phyloP scores from a whole-genome alignment of 148 eudicot species.

The Linanthus parryae region DNA sequence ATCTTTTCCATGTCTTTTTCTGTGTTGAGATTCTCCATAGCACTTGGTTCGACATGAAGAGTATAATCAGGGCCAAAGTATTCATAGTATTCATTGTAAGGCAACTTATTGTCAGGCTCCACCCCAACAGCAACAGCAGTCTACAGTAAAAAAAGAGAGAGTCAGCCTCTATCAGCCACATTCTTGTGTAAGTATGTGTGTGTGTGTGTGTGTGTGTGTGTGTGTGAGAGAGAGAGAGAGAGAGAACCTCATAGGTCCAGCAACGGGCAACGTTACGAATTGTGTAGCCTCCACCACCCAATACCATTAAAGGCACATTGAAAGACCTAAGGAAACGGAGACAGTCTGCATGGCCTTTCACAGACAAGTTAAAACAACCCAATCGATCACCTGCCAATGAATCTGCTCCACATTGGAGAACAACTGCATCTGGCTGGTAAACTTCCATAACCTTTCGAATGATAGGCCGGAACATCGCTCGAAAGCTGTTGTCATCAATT shows the following conservation, averaged over 20 bases:
- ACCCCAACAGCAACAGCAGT: slow-evolving; percentile 93
- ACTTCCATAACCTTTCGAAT: slow-evolving; percentile 89
- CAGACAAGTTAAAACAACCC: slow-evolving; percentile 92
- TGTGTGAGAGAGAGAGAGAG: slow-evolving; percentile 11
- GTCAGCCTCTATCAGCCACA: neutral
- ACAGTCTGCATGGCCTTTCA: slow-evolving; percentile 95
- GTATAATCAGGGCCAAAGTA: slow-evolving; percentile 93
- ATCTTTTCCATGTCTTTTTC: slow-evolving; percentile 76
- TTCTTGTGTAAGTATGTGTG: neutral
- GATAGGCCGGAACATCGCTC: slow-evolving; percentile 71
- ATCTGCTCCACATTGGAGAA: slow-evolving; percentile 96
- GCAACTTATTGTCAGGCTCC: slow-evolving; percentile 85
- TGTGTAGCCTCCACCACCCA: slow-evolving; percentile 96
- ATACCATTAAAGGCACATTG: slow-evolving; percentile 89
- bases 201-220: neutral
- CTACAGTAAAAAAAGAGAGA: slow-evolving; percentile 30
- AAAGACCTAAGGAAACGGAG: slow-evolving; percentile 81
- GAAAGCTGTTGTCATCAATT: slow-evolving; percentile 71
- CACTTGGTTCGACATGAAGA: slow-evolving; percentile 67
- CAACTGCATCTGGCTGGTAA: slow-evolving; percentile 90
- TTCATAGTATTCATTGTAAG: slow-evolving; percentile 80
- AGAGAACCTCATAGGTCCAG: slow-evolving; percentile 90
- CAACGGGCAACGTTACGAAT: slow-evolving; percentile 96
- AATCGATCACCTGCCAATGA: slow-evolving; percentile 90
- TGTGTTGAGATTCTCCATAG: slow-evolving; percentile 71